phyloP scores from a whole-genome alignment of 2,329 filamentous ascomycete genomes.

The Aspergillus sp. region DNA sequence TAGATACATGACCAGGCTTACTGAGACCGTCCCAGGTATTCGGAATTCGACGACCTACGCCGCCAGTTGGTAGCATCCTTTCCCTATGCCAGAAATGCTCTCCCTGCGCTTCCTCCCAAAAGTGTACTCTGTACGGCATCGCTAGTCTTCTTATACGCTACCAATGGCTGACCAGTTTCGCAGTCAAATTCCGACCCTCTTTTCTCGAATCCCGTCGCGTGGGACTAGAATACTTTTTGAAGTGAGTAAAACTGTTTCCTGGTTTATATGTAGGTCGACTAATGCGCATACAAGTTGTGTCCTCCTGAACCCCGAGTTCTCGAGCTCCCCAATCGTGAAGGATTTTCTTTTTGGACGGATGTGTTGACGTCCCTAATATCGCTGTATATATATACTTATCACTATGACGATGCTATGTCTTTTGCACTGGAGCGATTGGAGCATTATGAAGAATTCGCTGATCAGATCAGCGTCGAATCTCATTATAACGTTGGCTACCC shows the following conservation, averaged over 20 bases:
- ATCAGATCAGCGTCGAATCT: background rate
- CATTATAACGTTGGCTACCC: no score
- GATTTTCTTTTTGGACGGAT: constrained; percentile 72
- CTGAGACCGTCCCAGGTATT: constrained; percentile 61
- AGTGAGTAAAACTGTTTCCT: constrained; percentile 57
- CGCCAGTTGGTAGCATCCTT: constrained; percentile 74
- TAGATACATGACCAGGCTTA: background rate
- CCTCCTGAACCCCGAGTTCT: constrained; percentile 88
- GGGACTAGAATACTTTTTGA: constrained; percentile 88
- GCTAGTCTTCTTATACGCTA: background rate
- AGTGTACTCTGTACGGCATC: constrained; percentile 72
- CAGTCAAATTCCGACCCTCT: constrained; percentile 68
- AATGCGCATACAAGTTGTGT: constrained; percentile 64
- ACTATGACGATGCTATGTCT: constrained; percentile 8
- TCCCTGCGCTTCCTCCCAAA: constrained; percentile 89
- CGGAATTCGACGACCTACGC: constrained; percentile 86
- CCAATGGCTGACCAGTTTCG: constrained; percentile 10
- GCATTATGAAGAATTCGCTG: background rate
- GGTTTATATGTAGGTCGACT: background rate
- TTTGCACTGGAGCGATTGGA: constrained; percentile 2
- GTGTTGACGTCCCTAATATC: constrained; percentile 15
- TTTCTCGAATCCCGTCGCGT: constrained; percentile 83
- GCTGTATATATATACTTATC: background rate
- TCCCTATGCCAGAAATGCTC: constrained; percentile 76
- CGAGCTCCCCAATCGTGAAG: constrained; percentile 84